Evolutionary conservation across 345 rosid species (phyloP), one percentile per base, ranked within the genome.

Genomic region (Lumnitzera littorea): DNA sequence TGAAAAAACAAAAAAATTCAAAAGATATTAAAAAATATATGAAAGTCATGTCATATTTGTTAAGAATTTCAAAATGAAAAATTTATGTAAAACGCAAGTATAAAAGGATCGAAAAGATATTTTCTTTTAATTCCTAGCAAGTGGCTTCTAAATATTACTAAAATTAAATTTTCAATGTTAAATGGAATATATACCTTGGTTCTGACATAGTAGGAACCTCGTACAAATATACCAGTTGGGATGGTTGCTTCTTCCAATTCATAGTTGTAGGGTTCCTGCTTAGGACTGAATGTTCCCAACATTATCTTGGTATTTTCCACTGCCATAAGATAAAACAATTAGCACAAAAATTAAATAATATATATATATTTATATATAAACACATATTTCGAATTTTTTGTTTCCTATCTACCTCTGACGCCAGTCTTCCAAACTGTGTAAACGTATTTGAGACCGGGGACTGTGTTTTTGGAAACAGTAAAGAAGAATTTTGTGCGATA

Each of bases 351-450:
- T 3, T 53, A 23, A 47, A 48, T 29, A 20, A 20, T 20, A 20
- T 20, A 20, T 20, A 20, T 20, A 20, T 20, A 20, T 20, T 20
- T 20, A 20, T 20, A 20, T 20, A 20, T 20, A 20, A 20, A 20
- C 20, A 20, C 20, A 29, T 51, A 5, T 41, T 46, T 2, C 46
- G 2, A 13, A 56, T 31, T 56, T 55, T 27, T 43, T 11, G 1
- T 3, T 2, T 48, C 23, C 13, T 11, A 50, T 23, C 58, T 20
- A 73, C 78, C 78, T 66, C 67, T 62, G 15, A 74, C 43, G 47
- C 74, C 78, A 24, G 78, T 55, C 67, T 74, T 74, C 78, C 78
- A 74, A 50, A 74, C 78, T 7, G 74, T 63, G 31, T 74, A 65
- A 58, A 65, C 51, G 47, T 74, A 74, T 36, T 62, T 67, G 53